Evolutionary conservation across 495 filamentous ascomycete genomes (phyloP).

Genomic region (Niebla homalea): DNA sequence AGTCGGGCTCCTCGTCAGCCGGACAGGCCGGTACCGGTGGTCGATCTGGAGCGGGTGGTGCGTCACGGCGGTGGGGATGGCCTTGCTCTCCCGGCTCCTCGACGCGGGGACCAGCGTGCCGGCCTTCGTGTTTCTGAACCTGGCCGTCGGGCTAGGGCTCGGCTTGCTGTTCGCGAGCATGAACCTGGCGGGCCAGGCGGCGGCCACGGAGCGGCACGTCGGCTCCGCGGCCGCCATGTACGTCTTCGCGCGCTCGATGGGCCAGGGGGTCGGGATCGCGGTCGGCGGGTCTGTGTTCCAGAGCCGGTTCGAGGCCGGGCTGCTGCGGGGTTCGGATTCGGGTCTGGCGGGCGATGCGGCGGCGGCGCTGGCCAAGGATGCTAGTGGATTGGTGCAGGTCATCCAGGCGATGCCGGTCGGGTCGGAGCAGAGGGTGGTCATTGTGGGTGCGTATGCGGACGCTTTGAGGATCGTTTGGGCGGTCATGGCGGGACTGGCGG

Average conservation of each 20-base stretch:
- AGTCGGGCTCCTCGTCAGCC: slow-evolving; percentile 29
- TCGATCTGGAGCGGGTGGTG: slow-evolving; percentile 40
- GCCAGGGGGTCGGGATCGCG: slow-evolving; percentile 42
- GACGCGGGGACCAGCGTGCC: slow-evolving; percentile 28
- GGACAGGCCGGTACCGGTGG: slow-evolving; percentile 36
- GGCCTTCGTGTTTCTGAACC: slow-evolving; percentile 35
- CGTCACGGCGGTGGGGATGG: slow-evolving; percentile 33
- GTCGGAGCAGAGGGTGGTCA: slow-evolving; percentile 12
- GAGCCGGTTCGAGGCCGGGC: slow-evolving; percentile 15
- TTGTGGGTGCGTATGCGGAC: slow-evolving; percentile 19
- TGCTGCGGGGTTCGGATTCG: slow-evolving; percentile 19
- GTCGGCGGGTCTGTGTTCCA: slow-evolving; percentile 36
- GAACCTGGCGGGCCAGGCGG: slow-evolving; percentile 36
- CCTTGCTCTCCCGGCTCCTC: slow-evolving; percentile 30
- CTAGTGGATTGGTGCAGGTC: slow-evolving; percentile 25
- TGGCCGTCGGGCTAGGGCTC: slow-evolving; percentile 34
- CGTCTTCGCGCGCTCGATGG: slow-evolving; percentile 41
- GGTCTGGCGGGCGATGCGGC: slow-evolving; percentile 11
- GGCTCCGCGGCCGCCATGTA: slow-evolving; percentile 40
- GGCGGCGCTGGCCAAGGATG: slow-evolving; percentile 21
- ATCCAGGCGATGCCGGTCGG: slow-evolving; percentile 21
- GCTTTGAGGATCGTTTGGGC: slow-evolving; percentile 24
- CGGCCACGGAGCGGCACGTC: slow-evolving; percentile 27
- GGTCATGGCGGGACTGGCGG: slow-evolving; percentile 16
- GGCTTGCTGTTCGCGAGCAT: slow-evolving; percentile 37